phyloP scores from a whole-genome alignment of 441 rosid species.

The Kokia cookei region DNA sequence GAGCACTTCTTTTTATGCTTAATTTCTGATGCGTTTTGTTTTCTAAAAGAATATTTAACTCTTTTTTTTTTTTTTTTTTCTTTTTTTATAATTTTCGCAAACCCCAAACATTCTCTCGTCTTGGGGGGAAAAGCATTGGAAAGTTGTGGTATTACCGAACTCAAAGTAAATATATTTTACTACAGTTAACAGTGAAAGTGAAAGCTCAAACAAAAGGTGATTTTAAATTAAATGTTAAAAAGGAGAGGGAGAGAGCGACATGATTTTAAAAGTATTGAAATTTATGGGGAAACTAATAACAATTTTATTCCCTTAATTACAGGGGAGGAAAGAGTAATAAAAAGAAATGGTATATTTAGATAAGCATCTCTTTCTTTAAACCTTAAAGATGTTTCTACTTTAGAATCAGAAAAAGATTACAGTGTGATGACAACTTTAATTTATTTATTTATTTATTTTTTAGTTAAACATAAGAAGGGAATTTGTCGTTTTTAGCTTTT shows the following conservation, averaged over 20 bases:
- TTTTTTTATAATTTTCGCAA: constrained; percentile 29
- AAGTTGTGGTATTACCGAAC: constrained; percentile 20
- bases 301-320: background rate
- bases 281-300: background rate
- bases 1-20: constrained; percentile 50
- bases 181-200: background rate
- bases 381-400: constrained; percentile 48
- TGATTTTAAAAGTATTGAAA: background rate
- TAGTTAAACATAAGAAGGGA: constrained; percentile 23
- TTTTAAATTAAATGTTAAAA: background rate
- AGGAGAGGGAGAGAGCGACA: background rate
- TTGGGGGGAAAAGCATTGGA: constrained; percentile 31
- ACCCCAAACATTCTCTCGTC: constrained; percentile 44
- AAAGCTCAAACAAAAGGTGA: background rate
- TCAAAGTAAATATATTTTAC: constrained; percentile 4
- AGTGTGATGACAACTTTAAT: constrained; percentile 36
- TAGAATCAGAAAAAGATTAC: constrained; percentile 56
- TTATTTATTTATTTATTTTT: constrained; percentile 18
- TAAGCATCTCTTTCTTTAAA: constrained; percentile 38
- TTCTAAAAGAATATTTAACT: constrained; percentile 32
- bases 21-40: constrained; percentile 23
- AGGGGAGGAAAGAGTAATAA: background rate
- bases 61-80: constrained; percentile 29
- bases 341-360: background rate
- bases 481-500: constrained; percentile 42